Conservation (phyloP, 495 filamentous ascomycete genomes). For the Aspergillus cavernicola region DNA sequence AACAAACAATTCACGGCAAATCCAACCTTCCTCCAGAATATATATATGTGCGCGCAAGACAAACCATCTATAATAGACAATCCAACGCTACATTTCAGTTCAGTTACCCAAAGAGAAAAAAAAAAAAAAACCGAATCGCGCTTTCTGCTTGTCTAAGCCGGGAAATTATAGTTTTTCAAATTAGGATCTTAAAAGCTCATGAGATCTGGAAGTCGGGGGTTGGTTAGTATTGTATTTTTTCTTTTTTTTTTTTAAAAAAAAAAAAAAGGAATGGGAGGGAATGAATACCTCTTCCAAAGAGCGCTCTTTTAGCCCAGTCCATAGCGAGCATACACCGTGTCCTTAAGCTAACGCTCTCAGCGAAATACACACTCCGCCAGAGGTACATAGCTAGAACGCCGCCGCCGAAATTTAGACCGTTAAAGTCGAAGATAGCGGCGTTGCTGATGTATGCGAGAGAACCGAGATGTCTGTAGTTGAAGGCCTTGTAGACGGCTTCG, state of each 20-base stretch:
- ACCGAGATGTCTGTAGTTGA: constrained; percentile 90
- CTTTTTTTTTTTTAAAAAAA: background rate
- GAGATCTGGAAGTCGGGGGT: constrained; percentile 44
- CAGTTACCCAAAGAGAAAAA: background rate
- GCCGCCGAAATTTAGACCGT: constrained; percentile 73
- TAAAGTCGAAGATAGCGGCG: constrained; percentile 86
- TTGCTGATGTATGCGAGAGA: constrained; percentile 96
- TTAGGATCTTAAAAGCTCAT: constrained; percentile 51
- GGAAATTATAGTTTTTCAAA: background rate
- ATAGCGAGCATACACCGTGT: constrained; percentile 89
- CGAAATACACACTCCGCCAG: constrained; percentile 96
- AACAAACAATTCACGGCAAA: no score
- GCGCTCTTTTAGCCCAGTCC: constrained; percentile 94
- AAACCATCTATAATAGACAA: background rate
- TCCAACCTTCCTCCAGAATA: background rate
- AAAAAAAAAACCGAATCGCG: background rate
- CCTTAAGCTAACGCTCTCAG: constrained; percentile 91
- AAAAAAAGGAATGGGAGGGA: background rate
- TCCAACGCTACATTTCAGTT: background rate
- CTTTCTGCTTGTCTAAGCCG: background rate
- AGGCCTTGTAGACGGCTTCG: constrained; percentile 89
- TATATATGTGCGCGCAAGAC: background rate
- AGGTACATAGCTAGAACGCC: constrained; percentile 93
- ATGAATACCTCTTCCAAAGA: constrained; percentile 90
- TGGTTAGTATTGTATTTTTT: constrained; percentile 18